Evolutionary conservation across 495 filamentous ascomycete species (phyloP).

Genomic region (Margaritispora aquatica): DNA sequence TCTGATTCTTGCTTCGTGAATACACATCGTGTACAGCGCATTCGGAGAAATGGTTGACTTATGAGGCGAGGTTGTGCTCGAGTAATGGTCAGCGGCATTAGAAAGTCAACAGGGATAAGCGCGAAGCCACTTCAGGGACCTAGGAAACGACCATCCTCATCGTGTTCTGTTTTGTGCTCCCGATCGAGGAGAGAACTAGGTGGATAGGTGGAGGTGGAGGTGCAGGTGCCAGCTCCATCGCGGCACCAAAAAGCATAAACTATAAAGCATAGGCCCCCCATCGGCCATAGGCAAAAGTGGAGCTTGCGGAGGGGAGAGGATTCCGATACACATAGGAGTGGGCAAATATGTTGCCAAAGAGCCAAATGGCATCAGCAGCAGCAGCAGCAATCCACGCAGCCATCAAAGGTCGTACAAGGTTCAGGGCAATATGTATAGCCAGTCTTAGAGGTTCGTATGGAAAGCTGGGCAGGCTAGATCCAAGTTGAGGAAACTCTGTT

Average conservation of each 20-base stretch:
- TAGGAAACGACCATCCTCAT: too few species aligned
- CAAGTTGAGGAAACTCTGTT: too few species aligned
- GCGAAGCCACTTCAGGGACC: background rate
- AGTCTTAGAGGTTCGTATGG: too few species aligned
- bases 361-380: too few species aligned
- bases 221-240: background rate
- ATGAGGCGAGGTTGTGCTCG: background rate
- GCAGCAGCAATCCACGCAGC: too few species aligned
- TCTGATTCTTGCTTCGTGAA: background rate
- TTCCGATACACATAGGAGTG: too few species aligned
- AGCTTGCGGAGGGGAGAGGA: background rate
- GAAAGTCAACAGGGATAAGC: background rate
- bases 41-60: background rate
- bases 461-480: too few species aligned
- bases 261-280: background rate
- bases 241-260: background rate
- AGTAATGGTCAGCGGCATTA: background rate
- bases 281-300: background rate
- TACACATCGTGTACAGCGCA: background rate
- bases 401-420: too few species aligned
- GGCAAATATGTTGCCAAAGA: too few species aligned
- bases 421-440: too few species aligned
- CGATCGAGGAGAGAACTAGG: background rate
- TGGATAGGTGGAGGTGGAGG: background rate
- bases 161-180: background rate